Conservation (phyloP, 371 early-diverging fungal species). For the Mucor piriformis region DNA sequence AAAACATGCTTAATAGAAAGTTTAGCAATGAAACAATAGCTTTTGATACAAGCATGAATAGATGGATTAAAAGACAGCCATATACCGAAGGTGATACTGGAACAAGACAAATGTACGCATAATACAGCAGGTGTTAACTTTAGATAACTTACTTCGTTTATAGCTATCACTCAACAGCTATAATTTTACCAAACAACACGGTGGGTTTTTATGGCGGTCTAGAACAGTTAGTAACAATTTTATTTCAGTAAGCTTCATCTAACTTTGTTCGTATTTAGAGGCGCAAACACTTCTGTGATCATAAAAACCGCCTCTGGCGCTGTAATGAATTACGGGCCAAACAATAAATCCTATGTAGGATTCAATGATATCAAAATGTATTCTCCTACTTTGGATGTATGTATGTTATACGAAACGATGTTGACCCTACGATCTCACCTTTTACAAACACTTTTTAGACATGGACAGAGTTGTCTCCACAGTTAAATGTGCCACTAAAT, state of each 20-base stretch:
- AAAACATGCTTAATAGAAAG: not conserved
- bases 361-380: not conserved
- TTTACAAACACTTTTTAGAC: not conserved
- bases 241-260: too few relatives aligned
- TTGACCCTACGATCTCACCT: too few relatives aligned
- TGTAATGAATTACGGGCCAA: not conserved
- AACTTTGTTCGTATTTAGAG: not conserved
- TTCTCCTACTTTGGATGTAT: not conserved
- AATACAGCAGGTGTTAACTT: too few relatives aligned
- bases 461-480: not conserved
- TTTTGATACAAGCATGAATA: constrained; percentile 2
- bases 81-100: not conserved
- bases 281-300: not conserved
- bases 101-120: constrained; percentile 5
- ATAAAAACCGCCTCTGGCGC: not conserved
- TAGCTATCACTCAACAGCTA: constrained; percentile 2
- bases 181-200: constrained; percentile 3
- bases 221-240: constrained; percentile 3
- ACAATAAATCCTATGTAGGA: not conserved
- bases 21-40: not conserved
- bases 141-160: too few relatives aligned
- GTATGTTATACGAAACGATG: too few relatives aligned
- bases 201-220: constrained; percentile 5
- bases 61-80: not conserved
- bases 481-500: not conserved